A percentile compares a stretch with the other conserved stretches of the same genome.
phyloP scores from a whole-genome alignment of 192 early-diverging fungal genomes.

The Thamnidium elegans region DNA sequence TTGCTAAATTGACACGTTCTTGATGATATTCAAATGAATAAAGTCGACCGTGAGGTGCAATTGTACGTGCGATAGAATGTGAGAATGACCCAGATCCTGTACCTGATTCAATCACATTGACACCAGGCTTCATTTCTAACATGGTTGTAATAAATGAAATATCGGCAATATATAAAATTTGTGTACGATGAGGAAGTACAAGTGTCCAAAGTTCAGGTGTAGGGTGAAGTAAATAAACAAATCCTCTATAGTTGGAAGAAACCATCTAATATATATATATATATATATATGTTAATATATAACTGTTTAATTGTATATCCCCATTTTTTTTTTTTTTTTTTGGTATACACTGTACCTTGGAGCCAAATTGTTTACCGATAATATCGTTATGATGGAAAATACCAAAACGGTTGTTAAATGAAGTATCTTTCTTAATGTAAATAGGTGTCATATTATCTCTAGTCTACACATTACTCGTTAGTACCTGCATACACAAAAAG shows the following conservation, averaged over 20 bases:
- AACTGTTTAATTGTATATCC: no score
- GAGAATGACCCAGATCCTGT: slow-evolving; percentile 98
- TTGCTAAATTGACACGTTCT: slow-evolving; percentile 63
- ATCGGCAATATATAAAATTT: slow-evolving; percentile 94
- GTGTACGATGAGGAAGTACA: slow-evolving; percentile 90
- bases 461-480: slow-evolving; percentile 39
- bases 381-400: slow-evolving; percentile 76
- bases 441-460: slow-evolving; percentile 70
- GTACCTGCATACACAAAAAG: not conserved
- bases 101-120: slow-evolving; percentile 81
- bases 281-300: no score
- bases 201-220: slow-evolving; percentile 97
- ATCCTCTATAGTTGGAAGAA: slow-evolving; percentile 63
- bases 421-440: slow-evolving; percentile 53
- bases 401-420: slow-evolving; percentile 80
- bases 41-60: slow-evolving; percentile 85
- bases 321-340: no score
- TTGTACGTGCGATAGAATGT: slow-evolving; percentile 86
- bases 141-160: slow-evolving; percentile 85
- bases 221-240: slow-evolving; percentile 83
- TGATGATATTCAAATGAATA: slow-evolving; percentile 95
- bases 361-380: slow-evolving; percentile 85
- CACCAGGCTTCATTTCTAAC: slow-evolving; percentile 84
- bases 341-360: slow-evolving; percentile 49
- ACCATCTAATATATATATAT: no score